phyloP scores from a whole-genome alignment of 78 protist species.

The Emiliania huxleyi region DNA sequence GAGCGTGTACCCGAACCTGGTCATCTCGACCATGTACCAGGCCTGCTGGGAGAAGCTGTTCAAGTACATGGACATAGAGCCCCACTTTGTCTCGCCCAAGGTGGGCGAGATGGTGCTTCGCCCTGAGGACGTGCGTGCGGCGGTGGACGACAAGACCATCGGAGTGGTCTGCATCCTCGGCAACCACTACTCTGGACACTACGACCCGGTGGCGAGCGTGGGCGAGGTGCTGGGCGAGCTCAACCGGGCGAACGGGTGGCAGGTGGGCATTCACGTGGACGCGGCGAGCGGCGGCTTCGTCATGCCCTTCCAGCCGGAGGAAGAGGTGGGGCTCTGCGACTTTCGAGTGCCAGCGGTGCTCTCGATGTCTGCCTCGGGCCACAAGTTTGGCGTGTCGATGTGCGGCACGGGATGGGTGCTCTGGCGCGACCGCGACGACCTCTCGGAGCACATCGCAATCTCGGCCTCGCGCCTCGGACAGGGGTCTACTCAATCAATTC shows the following conservation, averaged over 20 bases:
- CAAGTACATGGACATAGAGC: conserved; percentile 14
- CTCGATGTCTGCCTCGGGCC: conserved; percentile 57
- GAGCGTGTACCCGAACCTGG: background rate
- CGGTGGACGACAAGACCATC: background rate
- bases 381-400: conserved; percentile 42
- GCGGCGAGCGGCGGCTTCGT: conserved; percentile 69
- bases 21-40: background rate
- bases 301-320: conserved; percentile 54
- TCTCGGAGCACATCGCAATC: background rate
- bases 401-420: conserved; percentile 9
- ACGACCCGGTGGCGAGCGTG: background rate
- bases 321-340: conserved; percentile 44
- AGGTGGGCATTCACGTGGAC: conserved; percentile 62
- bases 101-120: background rate
- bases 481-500: too few relatives aligned
- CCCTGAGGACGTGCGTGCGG: background rate
- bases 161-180: background rate
- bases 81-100: background rate
- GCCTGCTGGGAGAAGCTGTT: conserved; percentile 23
- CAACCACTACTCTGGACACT: background rate
- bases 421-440: background rate
- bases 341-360: conserved; percentile 45
- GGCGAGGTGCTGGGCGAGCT: background rate
- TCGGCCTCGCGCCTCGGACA: too few relatives aligned
- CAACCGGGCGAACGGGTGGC: background rate